phyloP scores from a whole-genome alignment of 1,284 basidiomycete genomes.

The Ceratobasidium sp. region DNA sequence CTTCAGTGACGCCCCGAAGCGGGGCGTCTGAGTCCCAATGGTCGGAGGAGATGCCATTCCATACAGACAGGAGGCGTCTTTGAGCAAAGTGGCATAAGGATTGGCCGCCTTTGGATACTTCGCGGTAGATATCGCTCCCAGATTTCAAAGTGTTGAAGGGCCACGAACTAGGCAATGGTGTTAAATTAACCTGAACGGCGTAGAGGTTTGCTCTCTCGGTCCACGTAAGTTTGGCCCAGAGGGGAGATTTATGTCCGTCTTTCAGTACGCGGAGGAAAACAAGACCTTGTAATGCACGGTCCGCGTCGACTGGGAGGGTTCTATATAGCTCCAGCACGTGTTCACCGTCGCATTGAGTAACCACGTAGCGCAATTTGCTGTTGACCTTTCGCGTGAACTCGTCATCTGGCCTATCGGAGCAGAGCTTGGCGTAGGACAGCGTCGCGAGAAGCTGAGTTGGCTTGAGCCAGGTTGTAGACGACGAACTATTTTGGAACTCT shows the following conservation, averaged over 20 bases:
- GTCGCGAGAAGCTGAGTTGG: background rate
- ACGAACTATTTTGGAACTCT: background rate
- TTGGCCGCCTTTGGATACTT: no score
- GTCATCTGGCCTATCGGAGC: background rate
- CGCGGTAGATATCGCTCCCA: no score
- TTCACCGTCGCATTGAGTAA: background rate
- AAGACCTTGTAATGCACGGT: background rate
- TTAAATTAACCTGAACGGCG: background rate
- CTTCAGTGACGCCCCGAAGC: background rate
- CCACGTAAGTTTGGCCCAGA: background rate
- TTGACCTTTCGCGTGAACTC: background rate
- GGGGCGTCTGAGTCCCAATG: background rate
- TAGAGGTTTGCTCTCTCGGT: background rate
- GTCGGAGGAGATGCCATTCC: background rate
- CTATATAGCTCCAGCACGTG: background rate
- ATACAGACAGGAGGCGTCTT: no score
- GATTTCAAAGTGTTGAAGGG: background rate
- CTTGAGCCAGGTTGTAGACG: background rate
- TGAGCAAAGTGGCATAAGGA: no score
- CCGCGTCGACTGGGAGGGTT: background rate
- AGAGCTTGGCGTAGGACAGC: background rate
- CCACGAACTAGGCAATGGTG: background rate
- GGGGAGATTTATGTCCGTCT: background rate
- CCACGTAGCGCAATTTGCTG: background rate
- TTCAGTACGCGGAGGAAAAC: background rate